These are phyloP conservation scores for Lactarius vividus DNA, from an alignment of 768 basidiomycete species.

Conservation along the genomic window DNA sequence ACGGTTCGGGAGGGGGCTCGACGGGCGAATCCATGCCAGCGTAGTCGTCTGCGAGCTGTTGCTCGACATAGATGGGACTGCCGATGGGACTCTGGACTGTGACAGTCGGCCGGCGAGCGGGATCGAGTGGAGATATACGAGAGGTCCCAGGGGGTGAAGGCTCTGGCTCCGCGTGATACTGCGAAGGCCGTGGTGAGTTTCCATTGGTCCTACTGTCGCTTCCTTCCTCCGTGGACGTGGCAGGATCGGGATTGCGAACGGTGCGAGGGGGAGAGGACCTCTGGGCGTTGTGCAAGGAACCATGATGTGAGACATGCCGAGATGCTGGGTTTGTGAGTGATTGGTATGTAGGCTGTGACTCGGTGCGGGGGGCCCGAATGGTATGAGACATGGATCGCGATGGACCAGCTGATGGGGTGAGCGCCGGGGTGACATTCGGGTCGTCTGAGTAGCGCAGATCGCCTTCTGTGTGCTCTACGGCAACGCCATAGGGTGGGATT, in stretches of 20 bases:
- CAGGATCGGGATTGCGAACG: conserved; percentile 28
- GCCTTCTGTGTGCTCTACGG: conserved; percentile 8
- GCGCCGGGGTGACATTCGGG: conserved; percentile 19
- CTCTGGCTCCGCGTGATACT: not conserved
- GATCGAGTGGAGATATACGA: conserved; percentile 5
- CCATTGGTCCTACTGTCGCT: not conserved
- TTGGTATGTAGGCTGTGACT: conserved; percentile 26
- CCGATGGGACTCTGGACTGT: conserved; percentile 24
- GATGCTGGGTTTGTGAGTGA: conserved; percentile 22
- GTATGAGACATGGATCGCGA: conserved; percentile 15
- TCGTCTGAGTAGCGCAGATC: conserved; percentile 20
- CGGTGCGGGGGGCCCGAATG: conserved; percentile 20
- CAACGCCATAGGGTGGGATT: conserved; percentile 21
- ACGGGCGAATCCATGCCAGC: conserved; percentile 19
- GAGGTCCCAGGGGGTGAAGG: not conserved
- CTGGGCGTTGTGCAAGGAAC: conserved; percentile 15
- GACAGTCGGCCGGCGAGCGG: conserved; percentile 19
- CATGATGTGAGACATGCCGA: conserved; percentile 20
- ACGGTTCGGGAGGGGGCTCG: conserved; percentile 13
- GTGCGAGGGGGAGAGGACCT: conserved; percentile 23
- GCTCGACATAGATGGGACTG: conserved; percentile 22
- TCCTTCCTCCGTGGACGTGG: conserved; percentile 15
- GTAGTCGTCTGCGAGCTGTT: conserved; percentile 19
- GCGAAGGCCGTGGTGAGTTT: conserved; percentile 4
- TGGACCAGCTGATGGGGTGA: conserved; percentile 1